A percentile compares a stretch with the other conserved stretches of the same genome.
These are phyloP conservation scores for Botryotinia convoluta DNA, from an alignment of 2,329 filamentous ascomycete species.

Conservation along the genomic window DNA sequence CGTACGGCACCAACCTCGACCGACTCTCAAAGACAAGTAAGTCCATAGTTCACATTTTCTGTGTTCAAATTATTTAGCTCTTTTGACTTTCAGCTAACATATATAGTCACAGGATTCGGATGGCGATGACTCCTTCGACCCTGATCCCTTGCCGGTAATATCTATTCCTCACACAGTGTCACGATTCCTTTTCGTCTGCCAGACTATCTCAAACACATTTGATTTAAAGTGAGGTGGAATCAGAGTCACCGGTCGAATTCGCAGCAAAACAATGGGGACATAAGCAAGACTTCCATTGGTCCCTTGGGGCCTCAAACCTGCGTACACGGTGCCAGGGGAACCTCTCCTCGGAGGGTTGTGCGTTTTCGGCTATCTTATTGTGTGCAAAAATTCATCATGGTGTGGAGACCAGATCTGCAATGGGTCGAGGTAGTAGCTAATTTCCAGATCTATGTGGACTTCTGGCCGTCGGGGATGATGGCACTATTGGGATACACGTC, in stretches of 20 bases:
- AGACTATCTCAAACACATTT: background rate
- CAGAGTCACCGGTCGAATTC: background rate
- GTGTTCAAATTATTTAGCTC: background rate
- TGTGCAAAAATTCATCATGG: background rate
- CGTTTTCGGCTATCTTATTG: background rate
- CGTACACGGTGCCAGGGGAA: background rate
- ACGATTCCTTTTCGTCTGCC: background rate
- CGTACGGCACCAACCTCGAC: background rate
- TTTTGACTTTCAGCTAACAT: background rate
- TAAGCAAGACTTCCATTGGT: background rate
- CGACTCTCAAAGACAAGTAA: background rate
- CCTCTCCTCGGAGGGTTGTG: background rate
- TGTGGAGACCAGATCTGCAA: background rate
- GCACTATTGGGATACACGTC: background rate
- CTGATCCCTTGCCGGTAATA: conserved; percentile 2
- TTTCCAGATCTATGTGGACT: background rate
- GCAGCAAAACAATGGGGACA: background rate
- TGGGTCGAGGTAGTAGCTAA: background rate
- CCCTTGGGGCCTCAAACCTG: background rate
- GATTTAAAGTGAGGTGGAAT: background rate
- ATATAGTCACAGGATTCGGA: background rate
- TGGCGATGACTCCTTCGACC: background rate
- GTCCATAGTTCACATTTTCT: background rate
- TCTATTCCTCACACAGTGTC: conserved; percentile 18
- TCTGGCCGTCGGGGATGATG: background rate